phyloP scores from a whole-genome alignment of 176 grass and related monocot species.

The Microstegium vimineum region DNA sequence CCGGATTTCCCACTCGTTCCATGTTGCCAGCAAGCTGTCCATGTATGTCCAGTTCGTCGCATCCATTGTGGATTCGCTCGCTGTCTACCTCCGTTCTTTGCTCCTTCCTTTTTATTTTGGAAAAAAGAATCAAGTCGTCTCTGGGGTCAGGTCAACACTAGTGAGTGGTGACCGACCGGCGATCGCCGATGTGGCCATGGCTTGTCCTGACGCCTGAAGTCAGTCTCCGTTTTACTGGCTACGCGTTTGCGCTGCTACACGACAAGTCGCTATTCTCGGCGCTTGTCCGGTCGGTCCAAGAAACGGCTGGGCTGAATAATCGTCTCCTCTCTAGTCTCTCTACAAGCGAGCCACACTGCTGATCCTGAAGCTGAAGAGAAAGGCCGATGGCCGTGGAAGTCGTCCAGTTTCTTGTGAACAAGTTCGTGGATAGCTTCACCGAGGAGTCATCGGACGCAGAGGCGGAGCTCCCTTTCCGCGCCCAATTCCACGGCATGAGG shows the following conservation, averaged over 20 bases:
- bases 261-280: neutral
- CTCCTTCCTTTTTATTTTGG: neutral
- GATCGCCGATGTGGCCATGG: neutral
- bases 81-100: neutral
- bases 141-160: neutral
- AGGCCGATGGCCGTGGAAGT: conserved; percentile 31
- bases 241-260: neutral
- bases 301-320: too few relatives aligned
- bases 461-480: conserved; percentile 29
- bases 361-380: neutral
- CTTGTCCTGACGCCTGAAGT: neutral
- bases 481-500: conserved; percentile 23
- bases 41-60: neutral
- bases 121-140: neutral
- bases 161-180: neutral
- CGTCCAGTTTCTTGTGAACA: conserved; percentile 37
- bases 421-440: conserved; percentile 33
- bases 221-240: neutral
- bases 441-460: conserved; percentile 18
- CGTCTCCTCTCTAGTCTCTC: neutral
- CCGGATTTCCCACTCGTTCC: conserved; percentile 44
- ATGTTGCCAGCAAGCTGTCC: neutral
- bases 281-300: neutral
- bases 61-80: neutral
- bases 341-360: neutral